These are phyloP conservation scores for Thermothielavioides terrestris DNA, from an alignment of 495 filamentous ascomycete species.

Conservation along the genomic window DNA sequence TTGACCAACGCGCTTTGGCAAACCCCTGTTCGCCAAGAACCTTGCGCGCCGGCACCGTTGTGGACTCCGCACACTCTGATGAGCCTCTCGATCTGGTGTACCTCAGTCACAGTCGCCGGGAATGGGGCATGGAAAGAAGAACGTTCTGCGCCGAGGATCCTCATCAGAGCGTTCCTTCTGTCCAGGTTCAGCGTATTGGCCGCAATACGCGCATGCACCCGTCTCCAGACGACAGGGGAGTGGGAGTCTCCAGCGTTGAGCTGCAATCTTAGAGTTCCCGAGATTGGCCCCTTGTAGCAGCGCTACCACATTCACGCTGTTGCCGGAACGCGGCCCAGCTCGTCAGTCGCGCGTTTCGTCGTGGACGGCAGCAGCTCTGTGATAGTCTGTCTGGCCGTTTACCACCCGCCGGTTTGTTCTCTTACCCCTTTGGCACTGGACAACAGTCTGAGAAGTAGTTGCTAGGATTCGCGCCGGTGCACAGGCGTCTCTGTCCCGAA, in stretches of 20 bases:
- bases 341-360: constrained; percentile 15
- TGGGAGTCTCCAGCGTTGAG: constrained; percentile 42
- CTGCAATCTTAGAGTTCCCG: constrained; percentile 38
- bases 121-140: not conserved
- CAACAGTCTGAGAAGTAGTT: no score
- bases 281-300: constrained; percentile 18
- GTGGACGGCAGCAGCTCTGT: constrained; percentile 7
- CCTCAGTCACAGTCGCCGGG: no score
- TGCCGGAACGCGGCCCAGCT: constrained; percentile 18
- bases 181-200: not conserved
- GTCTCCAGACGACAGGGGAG: no score
- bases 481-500: no score
- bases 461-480: no score
- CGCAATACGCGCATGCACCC: no score
- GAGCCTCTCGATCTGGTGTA: no score
- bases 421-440: no score
- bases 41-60: constrained; percentile 1
- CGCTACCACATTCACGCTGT: constrained; percentile 6
- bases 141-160: not conserved
- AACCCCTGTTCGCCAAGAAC: constrained; percentile 17
- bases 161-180: not conserved
- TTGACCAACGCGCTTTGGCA: constrained; percentile 3
- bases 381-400: constrained; percentile 19
- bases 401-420: constrained; percentile 7
- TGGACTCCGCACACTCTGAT: not conserved